These are phyloP conservation scores for Rosa chinensis DNA, from an alignment of 306 rosid species.

Conservation along the genomic window DNA sequence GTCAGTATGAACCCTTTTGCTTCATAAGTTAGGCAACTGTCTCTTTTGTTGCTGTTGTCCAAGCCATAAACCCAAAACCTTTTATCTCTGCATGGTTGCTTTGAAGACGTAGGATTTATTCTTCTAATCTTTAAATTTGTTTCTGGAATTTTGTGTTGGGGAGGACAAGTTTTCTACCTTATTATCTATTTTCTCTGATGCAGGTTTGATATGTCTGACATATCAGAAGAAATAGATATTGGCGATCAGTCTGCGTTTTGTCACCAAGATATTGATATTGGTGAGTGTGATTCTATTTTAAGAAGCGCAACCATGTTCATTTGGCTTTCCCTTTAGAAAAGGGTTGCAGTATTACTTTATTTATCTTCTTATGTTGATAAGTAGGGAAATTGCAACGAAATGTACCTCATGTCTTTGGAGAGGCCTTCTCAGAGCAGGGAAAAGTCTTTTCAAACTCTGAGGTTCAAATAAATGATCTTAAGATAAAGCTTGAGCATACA, in stretches of 20 bases:
- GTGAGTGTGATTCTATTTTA: neutral
- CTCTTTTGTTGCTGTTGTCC: no score
- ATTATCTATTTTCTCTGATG: neutral
- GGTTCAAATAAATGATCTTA: neutral
- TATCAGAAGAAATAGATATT: neutral
- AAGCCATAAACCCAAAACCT: no score
- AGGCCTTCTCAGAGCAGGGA: slow-evolving; percentile 40
- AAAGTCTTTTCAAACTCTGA: slow-evolving; percentile 24
- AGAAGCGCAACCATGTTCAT: neutral
- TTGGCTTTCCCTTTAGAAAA: neutral
- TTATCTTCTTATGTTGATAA: slow-evolving; percentile 25
- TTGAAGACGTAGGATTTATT: neutral
- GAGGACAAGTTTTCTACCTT: neutral
- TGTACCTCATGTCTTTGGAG: slow-evolving; percentile 28
- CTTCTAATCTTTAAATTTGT: neutral
- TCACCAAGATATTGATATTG: neutral
- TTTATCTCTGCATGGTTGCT: neutral
- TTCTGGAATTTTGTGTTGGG: neutral
- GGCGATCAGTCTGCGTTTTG: neutral
- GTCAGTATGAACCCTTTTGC: no score
- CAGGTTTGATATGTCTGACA: neutral
- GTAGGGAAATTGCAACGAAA: slow-evolving; percentile 39
- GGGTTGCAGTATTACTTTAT: neutral
- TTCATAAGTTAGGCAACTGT: no score
- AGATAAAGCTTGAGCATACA: neutral